Evolutionary conservation across 371 early-diverging fungal genomes (phyloP).

Genomic region (Capillidium rhysosporum): DNA sequence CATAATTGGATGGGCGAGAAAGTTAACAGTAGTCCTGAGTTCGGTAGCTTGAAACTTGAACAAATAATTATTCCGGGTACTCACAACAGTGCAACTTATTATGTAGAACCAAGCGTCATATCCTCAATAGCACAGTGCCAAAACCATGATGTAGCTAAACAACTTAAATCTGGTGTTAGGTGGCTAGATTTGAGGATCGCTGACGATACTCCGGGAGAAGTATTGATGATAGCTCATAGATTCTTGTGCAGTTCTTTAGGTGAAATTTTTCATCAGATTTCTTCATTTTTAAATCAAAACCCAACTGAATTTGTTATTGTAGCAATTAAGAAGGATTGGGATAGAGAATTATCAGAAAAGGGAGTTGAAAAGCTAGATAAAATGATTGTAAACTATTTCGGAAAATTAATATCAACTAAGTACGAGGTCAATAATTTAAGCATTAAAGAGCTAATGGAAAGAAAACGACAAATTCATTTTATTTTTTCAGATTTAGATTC

Average conservation of each 20-base stretch:
- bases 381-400: slow-evolving; percentile 1
- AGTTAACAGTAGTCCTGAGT: background rate
- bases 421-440: background rate
- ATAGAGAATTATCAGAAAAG: slow-evolving; percentile 1
- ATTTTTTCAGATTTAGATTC: background rate
- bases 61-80: slow-evolving; percentile 4
- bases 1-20: slow-evolving; percentile 1
- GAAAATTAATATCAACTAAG: background rate
- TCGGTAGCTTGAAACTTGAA: background rate
- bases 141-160: background rate
- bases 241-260: slow-evolving; percentile 1
- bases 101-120: background rate
- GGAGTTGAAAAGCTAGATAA: background rate
- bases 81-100: slow-evolving; percentile 5
- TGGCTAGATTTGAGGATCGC: slow-evolving; percentile 1
- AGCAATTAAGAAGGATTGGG: slow-evolving; percentile 6
- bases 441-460: background rate
- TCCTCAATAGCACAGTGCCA: slow-evolving; percentile 5
- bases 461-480: slow-evolving; percentile 1
- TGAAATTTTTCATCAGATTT: slow-evolving; percentile 3
- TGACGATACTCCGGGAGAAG: background rate
- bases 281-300: background rate
- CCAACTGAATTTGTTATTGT: slow-evolving; percentile 1
- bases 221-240: background rate
- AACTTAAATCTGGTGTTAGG: slow-evolving; percentile 1